Percentiles rank a stretch among this genome's conserved stretches.
phyloP scores from a whole-genome alignment of 169 alveolate species.

The Perkinsus olseni region DNA sequence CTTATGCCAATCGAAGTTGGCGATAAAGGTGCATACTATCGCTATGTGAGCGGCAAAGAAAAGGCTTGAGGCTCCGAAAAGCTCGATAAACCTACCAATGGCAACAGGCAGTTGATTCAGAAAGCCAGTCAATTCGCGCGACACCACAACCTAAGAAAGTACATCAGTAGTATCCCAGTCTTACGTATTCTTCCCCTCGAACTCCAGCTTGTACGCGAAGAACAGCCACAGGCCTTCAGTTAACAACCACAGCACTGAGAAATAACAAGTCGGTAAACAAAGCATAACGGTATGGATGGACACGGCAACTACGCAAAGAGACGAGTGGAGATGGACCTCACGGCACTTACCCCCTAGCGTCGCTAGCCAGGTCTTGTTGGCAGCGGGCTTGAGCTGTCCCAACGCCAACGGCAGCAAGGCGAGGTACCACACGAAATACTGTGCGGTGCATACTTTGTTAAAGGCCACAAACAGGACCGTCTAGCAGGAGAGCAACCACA shows the following conservation, averaged over 20 bases:
- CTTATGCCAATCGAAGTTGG: neutral
- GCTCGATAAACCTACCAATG: neutral
- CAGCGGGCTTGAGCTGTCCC: neutral
- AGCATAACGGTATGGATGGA: too few relatives aligned
- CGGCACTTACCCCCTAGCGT: neutral
- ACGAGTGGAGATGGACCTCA: too few relatives aligned
- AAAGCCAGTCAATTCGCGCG: too few relatives aligned
- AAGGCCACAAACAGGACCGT: conserved; percentile 85
- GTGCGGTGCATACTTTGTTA: conserved; percentile 91
- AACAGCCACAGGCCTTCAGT: neutral
- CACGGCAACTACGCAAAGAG: too few relatives aligned
- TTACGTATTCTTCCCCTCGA: neutral
- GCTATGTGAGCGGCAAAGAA: neutral
- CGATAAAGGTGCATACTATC: neutral
- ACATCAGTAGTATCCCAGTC: too few relatives aligned
- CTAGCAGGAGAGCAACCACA: conserved; percentile 52
- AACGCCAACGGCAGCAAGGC: neutral
- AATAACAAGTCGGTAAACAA: too few relatives aligned
- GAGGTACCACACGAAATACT: conserved; percentile 18
- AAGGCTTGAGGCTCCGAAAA: neutral
- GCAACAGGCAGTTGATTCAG: too few relatives aligned
- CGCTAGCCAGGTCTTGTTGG: neutral
- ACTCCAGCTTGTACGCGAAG: neutral
- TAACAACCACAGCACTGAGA: neutral
- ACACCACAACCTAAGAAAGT: too few relatives aligned